Evolutionary conservation across 495 filamentous ascomycete genomes (phyloP), one percentile per base, ranked within the genome.

Genomic region (Aspergillus olivimuriae): DNA sequence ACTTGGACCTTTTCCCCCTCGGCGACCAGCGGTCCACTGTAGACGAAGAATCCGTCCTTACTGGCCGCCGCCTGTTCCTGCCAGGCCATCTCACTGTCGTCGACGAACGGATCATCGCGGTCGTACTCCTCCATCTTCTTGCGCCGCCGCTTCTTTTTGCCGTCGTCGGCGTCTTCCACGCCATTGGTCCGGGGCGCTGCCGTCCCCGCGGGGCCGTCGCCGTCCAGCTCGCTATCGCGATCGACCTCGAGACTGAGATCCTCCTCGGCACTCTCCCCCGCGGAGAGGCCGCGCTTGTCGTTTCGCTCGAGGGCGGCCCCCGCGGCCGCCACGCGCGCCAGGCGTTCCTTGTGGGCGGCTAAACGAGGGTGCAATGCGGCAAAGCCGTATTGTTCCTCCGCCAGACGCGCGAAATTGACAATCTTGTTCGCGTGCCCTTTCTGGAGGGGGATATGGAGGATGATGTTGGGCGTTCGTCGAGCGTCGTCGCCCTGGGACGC

Each of bases 71-170:
- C 91, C 60, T 91, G 86, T 62, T 95, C 87, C 66, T 97, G 89
- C 89, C 90, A 98, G 6, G 91, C 76, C 67, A 95, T 56, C 57
- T 98, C 92, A 11, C 87, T 91, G 62, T 98, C 92, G 58, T 98
- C 92, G 43, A 98, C 91, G 60, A 98, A 98, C 24, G 89, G 91
- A 56, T 98, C 92, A 41, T 92, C 87, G 50, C 88, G 88, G 64
- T 96, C 89, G 55, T 98, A 98, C 47, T 94, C 86, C 53, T 98
- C 92, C 48, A 90, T 83, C 68, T 92, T 94, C 74, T 82, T 85
- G 67, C 82, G 86, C 34, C 94, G 72, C 19, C 70, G 70, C 26
- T 79, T 77, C 55, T 84, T 85, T 53, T 81, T 84, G 8, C 61
- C 69, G 7, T 5, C 24, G 5, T 77, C 75, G 11, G 72, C 62